phyloP scores from a whole-genome alignment of 352 stramenopile genomes.

The Pythium periplocum region DNA sequence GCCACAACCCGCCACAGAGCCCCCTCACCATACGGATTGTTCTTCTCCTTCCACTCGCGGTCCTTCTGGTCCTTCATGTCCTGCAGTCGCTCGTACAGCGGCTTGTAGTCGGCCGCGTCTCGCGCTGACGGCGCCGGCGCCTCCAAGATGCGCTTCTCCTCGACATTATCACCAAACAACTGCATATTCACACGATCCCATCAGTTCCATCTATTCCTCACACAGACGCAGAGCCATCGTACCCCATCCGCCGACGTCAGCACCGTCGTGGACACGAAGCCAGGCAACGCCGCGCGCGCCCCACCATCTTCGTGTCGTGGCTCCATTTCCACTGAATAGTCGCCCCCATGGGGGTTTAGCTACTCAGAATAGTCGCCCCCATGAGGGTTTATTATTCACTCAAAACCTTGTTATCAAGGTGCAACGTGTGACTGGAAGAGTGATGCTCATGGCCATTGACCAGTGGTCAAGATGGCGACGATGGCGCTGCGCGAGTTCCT shows the following conservation, averaged over 20 bases:
- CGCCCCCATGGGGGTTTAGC: too few species aligned
- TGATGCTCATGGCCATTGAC: too few species aligned
- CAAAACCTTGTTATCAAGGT: conserved; percentile 14
- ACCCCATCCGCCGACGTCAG: conserved; percentile 83
- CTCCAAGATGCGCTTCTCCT: conserved; percentile 76
- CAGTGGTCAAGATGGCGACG: conserved; percentile 1
- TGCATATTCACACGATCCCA: conserved; percentile 12
- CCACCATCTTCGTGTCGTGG: conserved; percentile 15
- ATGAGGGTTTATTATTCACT: neutral
- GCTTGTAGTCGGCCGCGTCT: conserved; percentile 52
- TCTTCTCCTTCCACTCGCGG: conserved; percentile 86
- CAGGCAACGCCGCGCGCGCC: conserved; percentile 17
- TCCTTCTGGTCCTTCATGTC: conserved; percentile 76
- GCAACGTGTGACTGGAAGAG: too few species aligned
- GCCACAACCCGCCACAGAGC: neutral
- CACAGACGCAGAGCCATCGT: conserved; percentile 1
- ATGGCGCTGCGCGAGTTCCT: conserved; percentile 59
- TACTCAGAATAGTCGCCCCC: neutral
- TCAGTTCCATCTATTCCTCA: neutral
- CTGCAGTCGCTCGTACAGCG: conserved; percentile 78
- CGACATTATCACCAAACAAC: conserved; percentile 85
- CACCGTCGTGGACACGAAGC: conserved; percentile 81
- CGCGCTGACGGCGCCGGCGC: conserved; percentile 33
- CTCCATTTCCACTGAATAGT: conserved; percentile 22
- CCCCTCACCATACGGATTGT: conserved; percentile 76